A percentile compares a stretch with the other conserved stretches of the same genome.
Conservation (phyloP, 257 asterid species). For the Jacaranda mimosifolia region DNA sequence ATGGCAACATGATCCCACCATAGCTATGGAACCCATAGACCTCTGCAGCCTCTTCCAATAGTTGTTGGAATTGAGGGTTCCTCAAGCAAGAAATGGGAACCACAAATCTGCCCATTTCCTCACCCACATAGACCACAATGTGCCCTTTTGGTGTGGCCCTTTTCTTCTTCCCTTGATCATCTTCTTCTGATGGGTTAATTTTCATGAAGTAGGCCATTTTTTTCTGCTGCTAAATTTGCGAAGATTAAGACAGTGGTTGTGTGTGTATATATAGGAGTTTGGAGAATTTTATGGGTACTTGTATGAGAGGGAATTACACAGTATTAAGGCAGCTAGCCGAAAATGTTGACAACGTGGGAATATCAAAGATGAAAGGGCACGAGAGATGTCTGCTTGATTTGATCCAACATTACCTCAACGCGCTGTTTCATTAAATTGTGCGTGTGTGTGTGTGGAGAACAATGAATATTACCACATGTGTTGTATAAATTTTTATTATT, state of each 20-base stretch:
- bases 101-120: constrained; percentile 52
- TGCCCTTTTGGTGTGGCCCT: constrained; percentile 67
- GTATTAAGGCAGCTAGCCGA: neutral
- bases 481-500: too few species aligned
- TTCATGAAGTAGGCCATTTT: constrained; percentile 34
- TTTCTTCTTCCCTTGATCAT: constrained; percentile 11
- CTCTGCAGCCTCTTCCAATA: constrained; percentile 67
- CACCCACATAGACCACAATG: constrained; percentile 74
- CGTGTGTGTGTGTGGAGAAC: too few species aligned
- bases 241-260: neutral
- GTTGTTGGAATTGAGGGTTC: constrained; percentile 51
- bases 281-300: neutral
- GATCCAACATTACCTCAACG: neutral
- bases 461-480: too few species aligned
- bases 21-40: constrained; percentile 54
- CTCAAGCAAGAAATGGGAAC: constrained; percentile 64
- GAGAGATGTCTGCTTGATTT: neutral
- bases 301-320: constrained; percentile 18
- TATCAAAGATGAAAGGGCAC: neutral
- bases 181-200: neutral
- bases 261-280: constrained; percentile 21
- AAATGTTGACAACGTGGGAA: constrained; percentile 48
- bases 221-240: neutral
- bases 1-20: constrained; percentile 66
- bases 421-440: neutral